Percentiles rank a stretch among this genome's conserved stretches.
These are phyloP conservation scores for Clavispora santaluciae DNA, from an alignment of 805 yeast genomes.

Conservation along the genomic window DNA sequence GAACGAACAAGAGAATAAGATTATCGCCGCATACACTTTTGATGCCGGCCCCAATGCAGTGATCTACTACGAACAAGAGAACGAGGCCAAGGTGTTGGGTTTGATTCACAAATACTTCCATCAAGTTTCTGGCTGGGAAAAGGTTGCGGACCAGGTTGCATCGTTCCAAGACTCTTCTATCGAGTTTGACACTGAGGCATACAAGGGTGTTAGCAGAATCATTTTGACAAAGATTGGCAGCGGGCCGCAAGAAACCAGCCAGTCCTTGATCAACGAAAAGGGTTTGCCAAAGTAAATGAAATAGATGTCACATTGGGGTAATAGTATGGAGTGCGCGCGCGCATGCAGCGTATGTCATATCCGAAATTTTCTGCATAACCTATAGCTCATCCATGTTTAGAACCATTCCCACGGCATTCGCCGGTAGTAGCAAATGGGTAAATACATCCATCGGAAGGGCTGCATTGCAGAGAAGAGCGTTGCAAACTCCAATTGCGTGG, in stretches of 20 bases:
- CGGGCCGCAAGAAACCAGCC: slow-evolving; percentile 68
- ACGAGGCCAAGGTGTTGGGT: slow-evolving; percentile 72
- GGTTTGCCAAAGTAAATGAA: slow-evolving; percentile 53
- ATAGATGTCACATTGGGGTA: not conserved
- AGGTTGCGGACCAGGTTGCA: slow-evolving; percentile 14
- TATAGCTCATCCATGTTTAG: not conserved
- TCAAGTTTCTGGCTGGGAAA: slow-evolving; percentile 66
- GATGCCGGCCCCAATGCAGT: slow-evolving; percentile 99
- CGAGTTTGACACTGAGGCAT: slow-evolving; percentile 47
- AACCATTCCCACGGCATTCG: not conserved
- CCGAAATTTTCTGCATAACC: not conserved
- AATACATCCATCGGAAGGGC: not conserved
- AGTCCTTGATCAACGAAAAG: slow-evolving; percentile 49
- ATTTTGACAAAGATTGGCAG: slow-evolving; percentile 83
- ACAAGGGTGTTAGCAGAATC: slow-evolving; percentile 73
- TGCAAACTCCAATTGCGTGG: not conserved
- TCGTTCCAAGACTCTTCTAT: slow-evolving; percentile 22
- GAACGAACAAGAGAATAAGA: slow-evolving; percentile 61
- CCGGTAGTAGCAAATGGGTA: not conserved
- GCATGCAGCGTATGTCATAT: not conserved
- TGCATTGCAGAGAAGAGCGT: not conserved
- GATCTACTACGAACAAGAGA: slow-evolving; percentile 73
- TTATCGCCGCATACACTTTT: slow-evolving; percentile 91
- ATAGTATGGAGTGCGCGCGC: not conserved
- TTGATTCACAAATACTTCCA: slow-evolving; percentile 58